These are phyloP conservation scores for Syzygium syzygioides DNA, from an alignment of 441 rosid genomes.

Conservation along the genomic window DNA sequence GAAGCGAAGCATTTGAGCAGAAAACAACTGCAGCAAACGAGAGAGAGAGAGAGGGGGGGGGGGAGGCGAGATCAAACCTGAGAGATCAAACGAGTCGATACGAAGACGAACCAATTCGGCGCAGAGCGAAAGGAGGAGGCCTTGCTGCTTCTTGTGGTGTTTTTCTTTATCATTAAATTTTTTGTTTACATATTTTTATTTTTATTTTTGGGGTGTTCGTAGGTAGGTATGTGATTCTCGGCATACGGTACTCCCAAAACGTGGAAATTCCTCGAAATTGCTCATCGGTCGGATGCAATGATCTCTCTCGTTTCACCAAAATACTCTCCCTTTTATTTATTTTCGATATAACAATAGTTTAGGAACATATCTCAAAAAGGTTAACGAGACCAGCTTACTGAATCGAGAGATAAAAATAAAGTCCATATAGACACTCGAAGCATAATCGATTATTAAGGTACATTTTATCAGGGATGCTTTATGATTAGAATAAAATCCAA, in stretches of 20 bases:
- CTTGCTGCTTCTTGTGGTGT: not conserved
- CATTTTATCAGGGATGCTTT: rapidly evolving
- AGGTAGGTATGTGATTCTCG: not conserved
- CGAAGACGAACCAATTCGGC: not conserved
- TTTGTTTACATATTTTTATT: rapidly evolving
- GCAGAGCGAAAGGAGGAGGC: not conserved
- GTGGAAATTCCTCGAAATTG: too few species aligned
- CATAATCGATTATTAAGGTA: not conserved
- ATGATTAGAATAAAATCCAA: too few species aligned
- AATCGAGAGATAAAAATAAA: not conserved
- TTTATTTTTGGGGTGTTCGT: not conserved
- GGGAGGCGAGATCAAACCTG: not conserved
- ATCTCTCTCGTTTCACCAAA: too few species aligned
- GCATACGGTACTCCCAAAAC: not conserved
- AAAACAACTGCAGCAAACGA: too few species aligned
- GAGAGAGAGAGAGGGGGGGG: too few species aligned
- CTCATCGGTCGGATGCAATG: too few species aligned
- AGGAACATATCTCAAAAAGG: too few species aligned
- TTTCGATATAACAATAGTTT: too few species aligned
- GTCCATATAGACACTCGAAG: rapidly evolving
- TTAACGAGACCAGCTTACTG: too few species aligned
- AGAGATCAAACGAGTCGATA: not conserved
- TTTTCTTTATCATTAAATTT: not conserved
- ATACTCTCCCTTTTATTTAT: too few species aligned
- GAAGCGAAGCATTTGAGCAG: too few species aligned